Evolutionary conservation across 1,139 yeast genomes (phyloP).

Genomic region (Arxiozyma bovina): DNA sequence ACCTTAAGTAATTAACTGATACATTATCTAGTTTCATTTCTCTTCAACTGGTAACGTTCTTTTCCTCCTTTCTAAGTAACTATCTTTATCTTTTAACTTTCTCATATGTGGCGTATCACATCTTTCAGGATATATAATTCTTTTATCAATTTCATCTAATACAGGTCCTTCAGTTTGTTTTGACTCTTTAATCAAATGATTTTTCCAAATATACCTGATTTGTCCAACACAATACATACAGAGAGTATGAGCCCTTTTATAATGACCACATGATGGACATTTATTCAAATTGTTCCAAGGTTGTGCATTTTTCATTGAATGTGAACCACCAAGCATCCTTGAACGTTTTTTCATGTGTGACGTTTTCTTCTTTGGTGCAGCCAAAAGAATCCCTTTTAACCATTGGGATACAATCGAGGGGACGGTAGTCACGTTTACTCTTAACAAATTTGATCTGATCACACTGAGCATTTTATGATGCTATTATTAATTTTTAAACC

Average conservation of each 20-base stretch:
- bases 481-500: neutral
- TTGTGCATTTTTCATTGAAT: slow-evolving; percentile 43
- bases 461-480: neutral
- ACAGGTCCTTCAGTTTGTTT: slow-evolving; percentile 29
- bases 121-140: slow-evolving; percentile 71
- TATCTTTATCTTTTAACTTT: slow-evolving; percentile 45
- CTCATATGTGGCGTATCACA: slow-evolving; percentile 43
- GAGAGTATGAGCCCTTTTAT: slow-evolving; percentile 78
- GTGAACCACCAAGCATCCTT: slow-evolving; percentile 57
- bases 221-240: slow-evolving; percentile 91
- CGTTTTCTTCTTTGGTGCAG: slow-evolving; percentile 89
- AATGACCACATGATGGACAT: slow-evolving; percentile 94
- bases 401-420: slow-evolving; percentile 15
- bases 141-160: slow-evolving; percentile 52
- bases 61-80: slow-evolving; percentile 57
- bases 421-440: neutral
- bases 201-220: slow-evolving; percentile 64
- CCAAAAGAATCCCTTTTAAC: slow-evolving; percentile 54
- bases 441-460: neutral
- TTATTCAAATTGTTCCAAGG: slow-evolving; percentile 69
- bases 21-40: neutral
- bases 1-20: neutral
- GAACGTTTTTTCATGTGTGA: slow-evolving; percentile 81
- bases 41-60: slow-evolving; percentile 38
- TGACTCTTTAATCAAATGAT: slow-evolving; percentile 15